Evolutionary conservation across 441 rosid species (phyloP), one percentile per base, ranked within the genome.

Genomic region (Arabidopsis hybrid): DNA sequence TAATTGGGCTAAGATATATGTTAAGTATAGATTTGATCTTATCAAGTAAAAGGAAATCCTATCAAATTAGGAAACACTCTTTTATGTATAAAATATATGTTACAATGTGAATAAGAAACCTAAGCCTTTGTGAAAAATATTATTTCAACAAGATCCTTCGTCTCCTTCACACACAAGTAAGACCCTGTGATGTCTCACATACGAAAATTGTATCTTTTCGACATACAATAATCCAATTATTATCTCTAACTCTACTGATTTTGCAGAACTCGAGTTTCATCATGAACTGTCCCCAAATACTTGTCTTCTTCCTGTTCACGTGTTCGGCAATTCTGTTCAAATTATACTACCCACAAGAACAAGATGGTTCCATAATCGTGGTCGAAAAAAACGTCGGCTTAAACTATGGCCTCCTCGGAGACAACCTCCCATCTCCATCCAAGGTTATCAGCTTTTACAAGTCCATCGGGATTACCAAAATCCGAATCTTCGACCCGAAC

Each of bases 391-490:
- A 32, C 1, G 7, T 51, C 2, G 73, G 79, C 7, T 53, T 82
- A 34, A 60, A 60, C 16, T 73, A 75, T 13, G 80, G 84, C 3
- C 32, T 80, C 10, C 70, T 78, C 8, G 80, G 74, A 18, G 60
- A 80, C 14, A 71, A 76, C 34, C 83, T 80, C 46, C 81, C 84
- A 0, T 7, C 79, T 77, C 73, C 78, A 1, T 6, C 21, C 4
- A 10, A 58, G 2, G 78, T 73, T 0, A 51, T 82, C 32, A 10
- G 10, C 8, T 71, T 78, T 17, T 51, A 58, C 51, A 43, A 65
- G 42, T 49, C 31, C 6, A 4, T 47, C 10, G 18, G 5, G 31
- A 51, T 73, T 5, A 29, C 38, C 0, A 16, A 35, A 0, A 6
- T 82, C 10, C 32, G 77, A 12, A 32, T 71, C 12, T 76, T 60